Evolutionary conservation across 2,329 filamentous ascomycete genomes (phyloP).

Genomic region (Xylaria arbuscula): DNA sequence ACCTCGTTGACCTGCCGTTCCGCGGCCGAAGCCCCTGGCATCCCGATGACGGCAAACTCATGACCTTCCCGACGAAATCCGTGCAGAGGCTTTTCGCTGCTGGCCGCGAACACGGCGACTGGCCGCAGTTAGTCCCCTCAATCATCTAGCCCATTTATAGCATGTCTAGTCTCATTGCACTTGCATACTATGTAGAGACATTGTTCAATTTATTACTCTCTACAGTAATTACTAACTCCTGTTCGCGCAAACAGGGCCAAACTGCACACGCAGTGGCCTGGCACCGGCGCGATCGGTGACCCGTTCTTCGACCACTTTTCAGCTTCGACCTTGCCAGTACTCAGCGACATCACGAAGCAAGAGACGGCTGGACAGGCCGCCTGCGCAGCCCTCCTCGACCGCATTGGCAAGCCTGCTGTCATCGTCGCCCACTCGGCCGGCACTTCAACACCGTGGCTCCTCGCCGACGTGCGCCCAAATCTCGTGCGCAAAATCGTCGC

Average conservation of each 20-base stretch:
- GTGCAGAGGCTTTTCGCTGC: conserved; percentile 54
- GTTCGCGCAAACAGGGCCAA: conserved; percentile 39
- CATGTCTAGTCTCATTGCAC: no score
- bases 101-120: conserved; percentile 46
- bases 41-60: conserved; percentile 36
- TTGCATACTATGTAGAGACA: no score
- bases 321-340: conserved; percentile 54
- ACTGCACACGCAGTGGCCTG: conserved; percentile 58
- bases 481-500: conserved; percentile 57
- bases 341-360: conserved; percentile 50
- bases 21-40: conserved; percentile 57
- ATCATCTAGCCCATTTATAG: no score
- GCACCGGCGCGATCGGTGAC: conserved; percentile 54
- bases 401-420: conserved; percentile 55
- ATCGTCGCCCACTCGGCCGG: conserved; percentile 61
- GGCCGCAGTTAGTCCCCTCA: conserved; percentile 51
- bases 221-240: no score
- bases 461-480: conserved; percentile 55
- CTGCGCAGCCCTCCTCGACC: conserved; percentile 57
- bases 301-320: conserved; percentile 57
- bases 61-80: conserved; percentile 50
- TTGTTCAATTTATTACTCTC: no score
- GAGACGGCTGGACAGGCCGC: conserved; percentile 54
- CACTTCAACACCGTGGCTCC: conserved; percentile 55
- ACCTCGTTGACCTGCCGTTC: conserved; percentile 59